A percentile compares a stretch with the other conserved stretches of the same genome.
Evolutionary conservation across 176 grass and related monocot species (phyloP).

Genomic region (Zoysia japonica): DNA sequence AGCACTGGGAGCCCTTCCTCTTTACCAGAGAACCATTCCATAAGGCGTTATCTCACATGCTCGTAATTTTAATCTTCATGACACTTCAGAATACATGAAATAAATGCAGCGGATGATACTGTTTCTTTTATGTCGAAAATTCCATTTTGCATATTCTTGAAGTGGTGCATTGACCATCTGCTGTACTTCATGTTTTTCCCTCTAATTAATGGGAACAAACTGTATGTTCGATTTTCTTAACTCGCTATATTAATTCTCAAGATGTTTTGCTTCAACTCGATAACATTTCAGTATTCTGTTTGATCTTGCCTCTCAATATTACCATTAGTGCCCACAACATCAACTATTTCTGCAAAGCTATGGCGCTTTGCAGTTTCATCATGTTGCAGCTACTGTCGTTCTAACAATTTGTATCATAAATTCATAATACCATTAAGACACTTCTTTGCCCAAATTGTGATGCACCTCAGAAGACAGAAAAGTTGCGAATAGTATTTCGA

Average conservation of each 20-base stretch:
- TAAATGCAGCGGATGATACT: slow-evolving; percentile 67
- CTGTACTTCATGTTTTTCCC: neutral
- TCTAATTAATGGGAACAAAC: neutral
- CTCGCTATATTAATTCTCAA: neutral
- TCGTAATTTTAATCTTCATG: slow-evolving; percentile 8
- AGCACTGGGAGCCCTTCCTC: slow-evolving; percentile 80
- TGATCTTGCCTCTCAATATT: neutral
- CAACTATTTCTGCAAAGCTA: neutral
- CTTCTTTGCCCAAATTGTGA: too few species aligned
- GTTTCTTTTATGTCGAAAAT: slow-evolving; percentile 30
- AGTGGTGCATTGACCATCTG: slow-evolving; percentile 35
- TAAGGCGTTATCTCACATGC: slow-evolving; percentile 30
- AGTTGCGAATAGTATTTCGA: too few species aligned
- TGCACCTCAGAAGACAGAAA: too few species aligned
- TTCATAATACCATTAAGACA: too few species aligned
- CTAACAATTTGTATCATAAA: too few species aligned
- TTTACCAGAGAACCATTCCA: slow-evolving; percentile 83
- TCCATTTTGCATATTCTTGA: slow-evolving; percentile 34
- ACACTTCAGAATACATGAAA: slow-evolving; percentile 58
- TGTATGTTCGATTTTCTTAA: neutral
- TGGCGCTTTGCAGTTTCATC: neutral
- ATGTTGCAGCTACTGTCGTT: neutral
- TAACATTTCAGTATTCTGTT: neutral
- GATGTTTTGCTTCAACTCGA: neutral
- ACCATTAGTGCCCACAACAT: too few species aligned